Evolutionary conservation across 352 stramenopile species (phyloP).

Genomic region (Pythium insidiosum): DNA sequence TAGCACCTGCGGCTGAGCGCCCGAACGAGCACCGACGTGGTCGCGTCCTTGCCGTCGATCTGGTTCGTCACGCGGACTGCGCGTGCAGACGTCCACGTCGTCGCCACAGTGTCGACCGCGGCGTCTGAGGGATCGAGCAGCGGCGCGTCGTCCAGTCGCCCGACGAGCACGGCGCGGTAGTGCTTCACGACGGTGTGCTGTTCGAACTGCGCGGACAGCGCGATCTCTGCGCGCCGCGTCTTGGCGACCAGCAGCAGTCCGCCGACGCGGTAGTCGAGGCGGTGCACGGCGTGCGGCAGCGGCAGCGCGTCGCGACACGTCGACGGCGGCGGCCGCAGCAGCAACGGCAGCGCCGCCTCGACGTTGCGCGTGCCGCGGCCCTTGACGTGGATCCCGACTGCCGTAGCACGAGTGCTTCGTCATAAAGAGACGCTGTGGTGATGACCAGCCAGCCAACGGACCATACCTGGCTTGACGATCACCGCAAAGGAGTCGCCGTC

Average conservation of each 20-base stretch:
- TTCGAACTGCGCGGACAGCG: constrained; percentile 37
- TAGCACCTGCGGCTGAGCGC: not conserved
- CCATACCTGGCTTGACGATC: constrained; percentile 42
- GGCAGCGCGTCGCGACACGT: constrained; percentile 8
- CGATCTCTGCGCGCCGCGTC: constrained; percentile 31
- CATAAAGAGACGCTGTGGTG: no score
- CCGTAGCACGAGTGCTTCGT: no score
- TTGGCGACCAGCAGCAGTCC: constrained; percentile 57
- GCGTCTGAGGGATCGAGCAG: not conserved
- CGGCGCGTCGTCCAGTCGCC: constrained; percentile 12
- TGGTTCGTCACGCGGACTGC: no score
- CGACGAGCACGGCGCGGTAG: constrained; percentile 48
- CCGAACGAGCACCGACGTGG: not conserved
- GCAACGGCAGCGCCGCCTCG: constrained; percentile 29
- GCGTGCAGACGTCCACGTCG: not conserved
- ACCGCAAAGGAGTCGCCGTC: constrained; percentile 35
- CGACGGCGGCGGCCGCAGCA: constrained; percentile 14
- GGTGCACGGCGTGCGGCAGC: constrained; percentile 39
- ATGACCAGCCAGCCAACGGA: not conserved
- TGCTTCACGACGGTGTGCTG: constrained; percentile 32
- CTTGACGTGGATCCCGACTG: constrained; percentile 56
- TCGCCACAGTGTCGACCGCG: not conserved
- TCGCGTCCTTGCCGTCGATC: not conserved
- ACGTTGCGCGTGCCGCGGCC: constrained; percentile 35
- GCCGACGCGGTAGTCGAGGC: constrained; percentile 50